Evolutionary conservation across 2,329 filamentous ascomycete species (phyloP), one percentile per base, ranked within the genome.

Genomic region (Calonectria pseudoturangicola): DNA sequence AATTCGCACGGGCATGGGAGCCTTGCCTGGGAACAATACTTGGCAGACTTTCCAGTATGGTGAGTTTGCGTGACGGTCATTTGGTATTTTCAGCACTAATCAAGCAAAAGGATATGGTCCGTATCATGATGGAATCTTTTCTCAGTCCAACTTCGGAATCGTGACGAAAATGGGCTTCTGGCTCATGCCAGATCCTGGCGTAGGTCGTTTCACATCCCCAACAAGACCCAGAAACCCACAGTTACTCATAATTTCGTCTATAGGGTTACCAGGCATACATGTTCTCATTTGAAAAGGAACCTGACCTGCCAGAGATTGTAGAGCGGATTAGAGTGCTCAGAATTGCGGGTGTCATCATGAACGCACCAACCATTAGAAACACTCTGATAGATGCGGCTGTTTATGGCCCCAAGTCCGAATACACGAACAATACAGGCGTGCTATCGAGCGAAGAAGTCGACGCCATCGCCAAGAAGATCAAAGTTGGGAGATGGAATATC

Each of bases 1-100:
- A 2, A 70, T 72, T 13, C 70, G 70, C 8, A 72, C 70, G 2
- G 70, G 70, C 4, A 72, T 72, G 66, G 70, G 70, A 12, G 70
- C 70, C 2, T n/a, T 72, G 39, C 70, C 70, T n/a, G 70, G 66
- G 15, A 72, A 68, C 58, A 72, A 65, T 27, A 72, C 70, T 10
- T 72, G 70, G 70, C 70, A 72, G 27, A 68, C 65, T 2, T 72
- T 72, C 21, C 70, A 68, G 16, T 69, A 72, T 21, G 70, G 70
- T 69, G 10, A 69, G 70, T 60, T 60, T 7, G 50, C 13, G 16
- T 39, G 6, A 27, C 27, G 1, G 10, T 27, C 2, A 5, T 7
- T 4, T 25, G 2, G 28, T 39, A 8, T 4, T 4, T 41, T 2
- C 10, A 3, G 21, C 3, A 15, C 54, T 58, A 10, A 58, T 58